These are phyloP conservation scores for Protomyces inouyei DNA, from an alignment of 1,139 yeast genomes.

Conservation along the genomic window DNA sequence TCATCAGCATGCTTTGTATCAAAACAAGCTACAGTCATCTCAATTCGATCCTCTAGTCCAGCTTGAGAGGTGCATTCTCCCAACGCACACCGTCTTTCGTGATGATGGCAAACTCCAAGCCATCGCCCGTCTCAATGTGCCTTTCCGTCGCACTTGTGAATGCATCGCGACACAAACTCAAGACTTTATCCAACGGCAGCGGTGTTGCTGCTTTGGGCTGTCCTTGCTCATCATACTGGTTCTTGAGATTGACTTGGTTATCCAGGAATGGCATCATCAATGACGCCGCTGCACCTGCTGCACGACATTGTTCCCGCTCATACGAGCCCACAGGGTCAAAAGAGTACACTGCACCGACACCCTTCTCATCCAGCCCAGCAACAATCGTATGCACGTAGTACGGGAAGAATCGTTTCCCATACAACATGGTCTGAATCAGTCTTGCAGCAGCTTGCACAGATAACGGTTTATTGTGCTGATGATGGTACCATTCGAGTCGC, in stretches of 20 bases:
- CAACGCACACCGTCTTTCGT: constrained; percentile 88
- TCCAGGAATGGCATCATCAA: constrained; percentile 96
- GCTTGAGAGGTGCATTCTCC: constrained; percentile 79
- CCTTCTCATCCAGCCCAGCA: constrained; percentile 83
- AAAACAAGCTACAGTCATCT: too few relatives aligned
- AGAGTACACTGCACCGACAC: constrained; percentile 84
- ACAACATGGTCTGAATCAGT: constrained; percentile 80
- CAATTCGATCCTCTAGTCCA: constrained; percentile 51
- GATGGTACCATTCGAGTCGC: constrained; percentile 79
- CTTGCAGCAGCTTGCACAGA: constrained; percentile 76
- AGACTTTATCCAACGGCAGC: constrained; percentile 74
- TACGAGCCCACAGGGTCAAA: constrained; percentile 98
- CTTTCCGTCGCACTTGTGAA: constrained; percentile 95
- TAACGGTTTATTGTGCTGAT: constrained; percentile 65
- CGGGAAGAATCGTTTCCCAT: constrained; percentile 93
- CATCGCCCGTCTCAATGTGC: constrained; percentile 97
- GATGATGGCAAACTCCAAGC: constrained; percentile 80
- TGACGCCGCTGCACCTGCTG: constrained; percentile 96
- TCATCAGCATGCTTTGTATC: too few relatives aligned
- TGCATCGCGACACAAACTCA: constrained; percentile 84
- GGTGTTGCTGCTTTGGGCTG: constrained; percentile 58
- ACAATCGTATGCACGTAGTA: constrained; percentile 91
- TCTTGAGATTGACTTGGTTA: constrained; percentile 77
- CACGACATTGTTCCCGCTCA: constrained; percentile 95
- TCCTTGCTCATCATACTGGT: constrained; percentile 71